Percentiles rank a stretch among this genome's conserved stretches.
Evolutionary conservation across 164 flowering plant species (phyloP).

Genomic region (Euptelea pleiosperma): DNA sequence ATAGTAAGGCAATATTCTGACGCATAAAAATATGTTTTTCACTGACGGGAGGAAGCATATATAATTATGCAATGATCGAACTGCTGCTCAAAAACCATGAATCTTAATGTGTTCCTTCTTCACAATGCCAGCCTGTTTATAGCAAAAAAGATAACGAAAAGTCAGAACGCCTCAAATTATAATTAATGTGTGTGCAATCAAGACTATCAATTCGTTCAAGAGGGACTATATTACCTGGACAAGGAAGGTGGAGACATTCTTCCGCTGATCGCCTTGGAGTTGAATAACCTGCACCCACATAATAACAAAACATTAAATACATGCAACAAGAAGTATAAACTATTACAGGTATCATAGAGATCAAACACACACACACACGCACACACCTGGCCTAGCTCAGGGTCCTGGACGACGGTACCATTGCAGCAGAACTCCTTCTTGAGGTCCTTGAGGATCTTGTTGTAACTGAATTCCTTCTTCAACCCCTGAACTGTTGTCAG

Average conservation of each 20-base stretch:
- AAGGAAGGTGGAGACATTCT: slow-evolving; percentile 39
- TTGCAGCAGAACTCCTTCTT: slow-evolving; percentile 32
- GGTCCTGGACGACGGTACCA: slow-evolving; percentile 45
- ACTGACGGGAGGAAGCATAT: background rate
- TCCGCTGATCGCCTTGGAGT: slow-evolving; percentile 28
- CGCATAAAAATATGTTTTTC: no score
- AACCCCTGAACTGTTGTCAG: slow-evolving; percentile 34
- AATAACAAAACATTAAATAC: background rate
- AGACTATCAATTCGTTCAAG: no score
- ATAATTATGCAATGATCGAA: background rate
- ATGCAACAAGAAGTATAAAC: background rate
- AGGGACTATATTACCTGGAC: slow-evolving; percentile 25
- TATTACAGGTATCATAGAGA: background rate
- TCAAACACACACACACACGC: no score
- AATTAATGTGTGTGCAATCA: no score
- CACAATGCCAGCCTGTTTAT: slow-evolving; percentile 44
- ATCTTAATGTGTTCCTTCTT: slow-evolving; percentile 52
- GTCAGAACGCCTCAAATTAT: no score
- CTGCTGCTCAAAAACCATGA: slow-evolving; percentile 40
- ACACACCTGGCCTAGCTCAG: slow-evolving; percentile 43
- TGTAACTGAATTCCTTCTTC: slow-evolving; percentile 38
- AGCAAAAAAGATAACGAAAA: background rate
- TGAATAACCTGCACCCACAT: slow-evolving; percentile 29
- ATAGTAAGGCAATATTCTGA: no score
- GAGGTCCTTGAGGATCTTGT: slow-evolving; percentile 44